A percentile compares a stretch with the other conserved stretches of the same genome.
These are phyloP conservation scores for Pichia sp. DNA, from an alignment of 1,139 yeast species.

Conservation along the genomic window DNA sequence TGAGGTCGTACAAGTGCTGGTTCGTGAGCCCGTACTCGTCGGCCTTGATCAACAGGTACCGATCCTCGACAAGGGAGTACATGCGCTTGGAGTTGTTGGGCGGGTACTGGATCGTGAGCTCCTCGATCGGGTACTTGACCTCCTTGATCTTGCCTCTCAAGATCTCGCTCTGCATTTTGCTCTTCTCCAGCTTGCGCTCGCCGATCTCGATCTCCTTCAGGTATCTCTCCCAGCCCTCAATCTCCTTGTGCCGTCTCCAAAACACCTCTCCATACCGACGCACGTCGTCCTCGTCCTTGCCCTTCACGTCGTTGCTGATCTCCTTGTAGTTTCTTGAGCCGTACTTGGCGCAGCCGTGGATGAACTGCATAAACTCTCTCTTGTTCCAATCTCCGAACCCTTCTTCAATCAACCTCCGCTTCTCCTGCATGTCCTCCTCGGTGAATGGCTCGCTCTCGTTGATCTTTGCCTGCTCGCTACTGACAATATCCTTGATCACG, in stretches of 20 bases:
- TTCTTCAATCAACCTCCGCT: slow-evolving; percentile 54
- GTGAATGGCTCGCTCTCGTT: slow-evolving; percentile 69
- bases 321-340: slow-evolving; percentile 63
- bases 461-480: slow-evolving; percentile 58
- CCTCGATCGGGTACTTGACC: slow-evolving; percentile 67
- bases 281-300: slow-evolving; percentile 68
- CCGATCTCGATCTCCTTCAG: slow-evolving; percentile 83
- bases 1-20: slow-evolving; percentile 66
- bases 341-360: slow-evolving; percentile 74
- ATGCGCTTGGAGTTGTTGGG: slow-evolving; percentile 88
- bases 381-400: slow-evolving; percentile 82
- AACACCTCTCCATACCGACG: slow-evolving; percentile 63
- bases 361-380: slow-evolving; percentile 81
- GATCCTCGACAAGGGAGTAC: slow-evolving; percentile 81
- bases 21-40: slow-evolving; percentile 72
- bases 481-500: slow-evolving; percentile 41
- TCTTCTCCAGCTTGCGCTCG: slow-evolving; percentile 69
- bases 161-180: slow-evolving; percentile 61
- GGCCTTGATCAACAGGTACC: slow-evolving; percentile 70
- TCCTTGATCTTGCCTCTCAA: slow-evolving; percentile 60
- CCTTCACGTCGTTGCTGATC: slow-evolving; percentile 64
- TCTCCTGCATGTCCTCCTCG: slow-evolving; percentile 65
- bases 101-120: slow-evolving; percentile 74
- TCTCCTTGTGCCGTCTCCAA: slow-evolving; percentile 66
- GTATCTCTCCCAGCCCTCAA: slow-evolving; percentile 85